Evolutionary conservation across 371 early-diverging fungal genomes (phyloP).

Genomic region (Mortierella sp.): DNA sequence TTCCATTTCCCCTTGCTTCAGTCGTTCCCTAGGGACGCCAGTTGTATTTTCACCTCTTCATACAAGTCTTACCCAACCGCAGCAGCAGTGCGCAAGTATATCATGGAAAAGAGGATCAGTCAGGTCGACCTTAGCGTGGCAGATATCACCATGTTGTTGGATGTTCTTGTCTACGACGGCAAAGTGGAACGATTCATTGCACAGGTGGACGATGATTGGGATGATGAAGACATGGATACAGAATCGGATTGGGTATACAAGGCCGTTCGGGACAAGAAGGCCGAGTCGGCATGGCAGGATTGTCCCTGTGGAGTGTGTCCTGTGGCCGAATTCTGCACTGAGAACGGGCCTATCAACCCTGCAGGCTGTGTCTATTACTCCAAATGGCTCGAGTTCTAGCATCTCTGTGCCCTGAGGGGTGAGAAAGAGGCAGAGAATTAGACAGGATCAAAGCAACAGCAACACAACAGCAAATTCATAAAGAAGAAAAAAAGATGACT

Average conservation of each 20-base stretch:
- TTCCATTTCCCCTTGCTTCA: no score
- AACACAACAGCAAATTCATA: no score
- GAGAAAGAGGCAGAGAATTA: no score
- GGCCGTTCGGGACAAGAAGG: constrained; percentile 65
- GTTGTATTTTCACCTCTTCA: constrained; percentile 64
- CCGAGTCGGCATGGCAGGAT: constrained; percentile 72
- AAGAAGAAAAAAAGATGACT: no score
- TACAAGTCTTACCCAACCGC: constrained; percentile 80
- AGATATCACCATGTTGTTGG: constrained; percentile 85
- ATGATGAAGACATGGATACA: constrained; percentile 59
- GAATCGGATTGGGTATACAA: constrained; percentile 78
- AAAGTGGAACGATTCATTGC: constrained; percentile 77
- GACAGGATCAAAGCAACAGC: no score
- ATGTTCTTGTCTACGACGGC: constrained; percentile 92
- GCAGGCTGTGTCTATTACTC: constrained; percentile 79
- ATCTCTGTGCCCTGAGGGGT: no score
- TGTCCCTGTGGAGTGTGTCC: constrained; percentile 90
- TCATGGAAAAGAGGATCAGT: constrained; percentile 76
- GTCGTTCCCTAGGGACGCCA: constrained; percentile 75
- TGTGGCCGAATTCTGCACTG: constrained; percentile 75
- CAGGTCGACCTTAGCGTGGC: constrained; percentile 77
- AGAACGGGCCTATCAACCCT: constrained; percentile 80
- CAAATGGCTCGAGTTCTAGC: constrained; percentile 72
- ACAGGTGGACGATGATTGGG: constrained; percentile 62
- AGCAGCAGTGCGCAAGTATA: constrained; percentile 73